Conservation (phyloP, 2,329 filamentous ascomycete species). For the Immersiporthe knoxdaviesiana region DNA sequence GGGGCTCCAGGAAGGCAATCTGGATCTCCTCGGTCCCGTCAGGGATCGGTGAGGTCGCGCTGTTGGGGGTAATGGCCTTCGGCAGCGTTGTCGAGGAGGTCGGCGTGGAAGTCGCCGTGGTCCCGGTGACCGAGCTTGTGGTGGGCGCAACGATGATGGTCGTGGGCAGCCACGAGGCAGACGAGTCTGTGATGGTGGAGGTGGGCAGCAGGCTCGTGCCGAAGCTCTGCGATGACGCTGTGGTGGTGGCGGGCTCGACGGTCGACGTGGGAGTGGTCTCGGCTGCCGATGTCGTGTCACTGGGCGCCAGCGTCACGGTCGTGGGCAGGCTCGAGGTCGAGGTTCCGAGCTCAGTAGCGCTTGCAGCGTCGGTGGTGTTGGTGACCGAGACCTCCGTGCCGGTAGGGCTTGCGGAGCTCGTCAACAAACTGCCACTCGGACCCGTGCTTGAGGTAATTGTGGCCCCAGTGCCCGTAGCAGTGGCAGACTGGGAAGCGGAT, state of each 20-base stretch:
- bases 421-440: constrained; percentile 10
- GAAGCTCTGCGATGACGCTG: constrained; percentile 32
- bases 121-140: constrained; percentile 44
- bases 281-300: constrained; percentile 16
- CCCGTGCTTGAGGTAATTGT: constrained; percentile 4
- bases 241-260: constrained; percentile 48
- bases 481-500: background rate
- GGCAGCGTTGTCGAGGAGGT: constrained; percentile 71
- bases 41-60: constrained; percentile 56
- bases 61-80: constrained; percentile 73
- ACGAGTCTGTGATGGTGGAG: constrained; percentile 48
- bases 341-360: constrained; percentile 18
- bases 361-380: constrained; percentile 25
- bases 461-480: background rate
- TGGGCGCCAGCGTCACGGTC: constrained; percentile 23
- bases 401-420: constrained; percentile 1
- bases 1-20: constrained; percentile 77
- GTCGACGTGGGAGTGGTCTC: constrained; percentile 30
- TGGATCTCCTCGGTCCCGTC: constrained; percentile 74
- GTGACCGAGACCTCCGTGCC: constrained; percentile 19
- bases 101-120: constrained; percentile 46
- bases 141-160: constrained; percentile 63
- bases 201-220: constrained; percentile 36
- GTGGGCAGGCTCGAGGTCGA: constrained; percentile 23
- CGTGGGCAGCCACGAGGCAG: constrained; percentile 56